These are phyloP conservation scores for Leishmania arabica DNA, from an alignment of 208 protist species.

Conservation along the genomic window DNA sequence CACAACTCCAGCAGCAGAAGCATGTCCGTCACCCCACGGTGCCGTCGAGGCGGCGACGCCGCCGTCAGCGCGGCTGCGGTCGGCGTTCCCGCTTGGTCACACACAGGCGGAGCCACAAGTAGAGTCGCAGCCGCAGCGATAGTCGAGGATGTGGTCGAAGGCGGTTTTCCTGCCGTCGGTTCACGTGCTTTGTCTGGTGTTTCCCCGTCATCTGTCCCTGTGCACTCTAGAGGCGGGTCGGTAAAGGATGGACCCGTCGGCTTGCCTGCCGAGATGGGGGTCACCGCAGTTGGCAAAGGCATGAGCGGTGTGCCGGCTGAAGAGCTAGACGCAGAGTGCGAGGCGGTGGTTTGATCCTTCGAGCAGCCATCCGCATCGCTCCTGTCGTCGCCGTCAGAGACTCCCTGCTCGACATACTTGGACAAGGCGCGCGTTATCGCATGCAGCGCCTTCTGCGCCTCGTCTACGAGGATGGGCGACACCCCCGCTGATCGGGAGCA, in stretches of 20 bases:
- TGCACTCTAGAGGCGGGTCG: neutral
- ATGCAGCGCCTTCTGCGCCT: constrained; percentile 53
- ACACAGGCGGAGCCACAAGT: neutral
- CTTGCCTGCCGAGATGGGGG: neutral
- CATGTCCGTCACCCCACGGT: constrained; percentile 26
- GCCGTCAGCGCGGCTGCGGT: neutral
- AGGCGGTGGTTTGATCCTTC: neutral
- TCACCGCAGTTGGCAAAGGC: constrained; percentile 13
- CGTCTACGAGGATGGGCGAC: constrained; percentile 47
- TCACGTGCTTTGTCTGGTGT: neutral
- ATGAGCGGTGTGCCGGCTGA: constrained; percentile 16
- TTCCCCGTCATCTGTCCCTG: constrained; percentile 3
- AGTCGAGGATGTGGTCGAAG: neutral
- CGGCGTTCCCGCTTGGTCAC: neutral
- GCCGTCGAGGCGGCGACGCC: neutral
- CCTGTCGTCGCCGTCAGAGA: neutral
- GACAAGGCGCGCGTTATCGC: constrained; percentile 56
- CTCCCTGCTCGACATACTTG: constrained; percentile 48
- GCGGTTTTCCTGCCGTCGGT: neutral
- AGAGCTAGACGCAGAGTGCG: constrained; percentile 11
- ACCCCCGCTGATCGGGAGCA: constrained; percentile 36
- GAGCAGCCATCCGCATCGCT: neutral
- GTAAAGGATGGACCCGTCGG: neutral
- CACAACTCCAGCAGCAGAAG: constrained; percentile 33
- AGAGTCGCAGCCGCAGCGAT: neutral